Percentiles rank a stretch among this genome's conserved stretches.
phyloP scores from a whole-genome alignment of 139 green algal genomes.

The Helicosporidium sp. region DNA sequence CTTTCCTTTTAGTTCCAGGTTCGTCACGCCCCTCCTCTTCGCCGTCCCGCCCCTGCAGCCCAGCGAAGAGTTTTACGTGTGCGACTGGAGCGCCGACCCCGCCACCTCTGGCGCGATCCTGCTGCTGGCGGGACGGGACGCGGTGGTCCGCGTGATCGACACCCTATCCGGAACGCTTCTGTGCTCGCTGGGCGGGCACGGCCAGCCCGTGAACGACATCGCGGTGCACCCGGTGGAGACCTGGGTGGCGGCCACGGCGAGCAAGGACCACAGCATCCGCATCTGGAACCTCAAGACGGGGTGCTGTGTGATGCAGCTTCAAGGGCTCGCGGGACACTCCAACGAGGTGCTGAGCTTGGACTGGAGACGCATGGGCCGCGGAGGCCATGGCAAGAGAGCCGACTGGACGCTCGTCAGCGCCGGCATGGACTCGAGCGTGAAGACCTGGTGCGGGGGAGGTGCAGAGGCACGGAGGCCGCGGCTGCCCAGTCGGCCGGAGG shows the following conservation, averaged over 20 bases:
- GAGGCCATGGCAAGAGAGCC: too few relatives aligned
- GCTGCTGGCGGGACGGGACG: constrained; percentile 42
- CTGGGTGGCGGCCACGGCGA: constrained; percentile 40
- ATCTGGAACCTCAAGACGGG: constrained; percentile 29
- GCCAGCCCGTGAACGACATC: constrained; percentile 54
- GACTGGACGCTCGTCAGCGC: constrained; percentile 1
- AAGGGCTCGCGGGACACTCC: constrained; percentile 36
- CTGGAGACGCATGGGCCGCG: constrained; percentile 5
- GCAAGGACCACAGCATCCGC: constrained; percentile 30
- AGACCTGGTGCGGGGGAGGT: constrained; percentile 42
- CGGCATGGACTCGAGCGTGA: constrained; percentile 55
- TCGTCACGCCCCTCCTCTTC: too few relatives aligned
- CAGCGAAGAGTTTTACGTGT: constrained; percentile 40
- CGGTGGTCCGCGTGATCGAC: constrained; percentile 34
- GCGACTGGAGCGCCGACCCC: constrained; percentile 34
- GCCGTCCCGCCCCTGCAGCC: constrained; percentile 1
- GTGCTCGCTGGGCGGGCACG: constrained; percentile 42
- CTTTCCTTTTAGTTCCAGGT: too few relatives aligned
- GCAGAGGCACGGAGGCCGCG: too few relatives aligned
- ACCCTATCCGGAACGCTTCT: constrained; percentile 10
- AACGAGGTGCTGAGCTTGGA: constrained; percentile 52
- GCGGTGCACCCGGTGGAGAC: constrained; percentile 32
- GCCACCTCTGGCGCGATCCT: constrained; percentile 30
- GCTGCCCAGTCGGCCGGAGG: too few relatives aligned
- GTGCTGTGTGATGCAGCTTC: constrained; percentile 36